A percentile compares a stretch with the other conserved stretches of the same genome.
Conservation (phyloP, 768 basidiomycete species). For the Amanita exitialis region DNA sequence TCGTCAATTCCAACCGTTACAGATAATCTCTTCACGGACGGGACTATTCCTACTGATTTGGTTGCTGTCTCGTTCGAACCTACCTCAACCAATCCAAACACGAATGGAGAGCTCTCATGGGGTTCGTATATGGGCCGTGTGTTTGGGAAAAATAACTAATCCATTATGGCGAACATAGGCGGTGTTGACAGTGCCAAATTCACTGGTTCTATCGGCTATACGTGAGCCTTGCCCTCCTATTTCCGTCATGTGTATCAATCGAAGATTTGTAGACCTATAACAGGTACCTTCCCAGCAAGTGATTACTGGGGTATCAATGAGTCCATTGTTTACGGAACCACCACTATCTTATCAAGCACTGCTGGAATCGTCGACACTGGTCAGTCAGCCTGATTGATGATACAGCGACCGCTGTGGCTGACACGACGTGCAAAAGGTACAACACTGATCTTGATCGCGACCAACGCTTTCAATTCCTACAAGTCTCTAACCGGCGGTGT, state of each 20-base stretch:
- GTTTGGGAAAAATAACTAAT: constrained; percentile 12
- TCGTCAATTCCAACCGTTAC: constrained; percentile 43
- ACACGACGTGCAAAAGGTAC: constrained; percentile 21
- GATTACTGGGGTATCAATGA: constrained; percentile 55
- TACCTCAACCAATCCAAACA: constrained; percentile 18
- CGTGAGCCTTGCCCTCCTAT: constrained; percentile 16
- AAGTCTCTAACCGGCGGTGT: constrained; percentile 33
- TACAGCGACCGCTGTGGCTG: not conserved
- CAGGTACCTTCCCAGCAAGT: constrained; percentile 32
- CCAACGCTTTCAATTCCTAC: constrained; percentile 35
- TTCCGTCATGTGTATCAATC: not conserved
- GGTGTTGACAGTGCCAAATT: constrained; percentile 34
- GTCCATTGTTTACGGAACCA: constrained; percentile 37
- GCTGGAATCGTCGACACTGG: constrained; percentile 57
- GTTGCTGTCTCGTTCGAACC: constrained; percentile 47
- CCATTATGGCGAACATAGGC: constrained; percentile 17
- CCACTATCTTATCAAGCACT: constrained; percentile 32
- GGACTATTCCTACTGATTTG: constrained; percentile 25
- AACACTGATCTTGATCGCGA: constrained; percentile 40
- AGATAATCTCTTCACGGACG: constrained; percentile 36
- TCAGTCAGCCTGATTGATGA: constrained; percentile 6
- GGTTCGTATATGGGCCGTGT: constrained; percentile 19
- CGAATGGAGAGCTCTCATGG: constrained; percentile 48
- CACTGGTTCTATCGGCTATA: constrained; percentile 31
- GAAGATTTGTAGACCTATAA: constrained; percentile 28